phyloP scores from a whole-genome alignment of 768 basidiomycete genomes.

The Lentinula edodes region DNA sequence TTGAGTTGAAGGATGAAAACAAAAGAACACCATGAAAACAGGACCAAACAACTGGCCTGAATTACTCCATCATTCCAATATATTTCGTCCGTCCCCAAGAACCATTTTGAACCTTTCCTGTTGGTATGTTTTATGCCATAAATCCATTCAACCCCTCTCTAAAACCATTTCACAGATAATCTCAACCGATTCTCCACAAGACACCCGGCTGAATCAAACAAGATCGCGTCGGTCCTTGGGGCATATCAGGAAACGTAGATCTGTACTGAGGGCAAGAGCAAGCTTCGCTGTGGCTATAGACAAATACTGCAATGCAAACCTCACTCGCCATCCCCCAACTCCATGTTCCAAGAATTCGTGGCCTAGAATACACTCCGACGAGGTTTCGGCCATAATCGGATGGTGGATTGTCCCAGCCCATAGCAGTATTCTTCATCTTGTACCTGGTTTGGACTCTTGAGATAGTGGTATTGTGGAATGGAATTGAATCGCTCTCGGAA shows the following conservation, averaged over 20 bases:
- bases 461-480: slow-evolving; percentile 66
- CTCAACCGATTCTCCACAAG: slow-evolving; percentile 42
- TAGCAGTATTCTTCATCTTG: slow-evolving; percentile 81
- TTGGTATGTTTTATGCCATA: slow-evolving; percentile 40
- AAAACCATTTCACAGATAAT: not conserved
- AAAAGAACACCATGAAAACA: no score
- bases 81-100: slow-evolving; percentile 60
- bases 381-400: slow-evolving; percentile 96
- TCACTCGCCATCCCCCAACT: slow-evolving; percentile 95
- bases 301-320: no score
- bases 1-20: no score
- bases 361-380: slow-evolving; percentile 83
- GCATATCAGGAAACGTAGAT: slow-evolving; percentile 67
- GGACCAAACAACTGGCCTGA: no score
- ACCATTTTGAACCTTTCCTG: slow-evolving; percentile 91
- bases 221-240: slow-evolving; percentile 68
- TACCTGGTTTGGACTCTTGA: slow-evolving; percentile 69
- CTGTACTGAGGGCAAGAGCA: slow-evolving; percentile 57
- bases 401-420: slow-evolving; percentile 92
- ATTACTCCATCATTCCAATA: no score
- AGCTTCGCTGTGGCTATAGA: slow-evolving; percentile 95
- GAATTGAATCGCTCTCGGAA: slow-evolving; percentile 80
- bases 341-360: slow-evolving; percentile 91
- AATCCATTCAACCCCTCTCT: no score
- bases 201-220: slow-evolving; percentile 80